A percentile compares a stretch with the other conserved stretches of the same genome.
Conservation (phyloP, 495 filamentous ascomycete genomes). For the Friedmanniomyces simplex region DNA sequence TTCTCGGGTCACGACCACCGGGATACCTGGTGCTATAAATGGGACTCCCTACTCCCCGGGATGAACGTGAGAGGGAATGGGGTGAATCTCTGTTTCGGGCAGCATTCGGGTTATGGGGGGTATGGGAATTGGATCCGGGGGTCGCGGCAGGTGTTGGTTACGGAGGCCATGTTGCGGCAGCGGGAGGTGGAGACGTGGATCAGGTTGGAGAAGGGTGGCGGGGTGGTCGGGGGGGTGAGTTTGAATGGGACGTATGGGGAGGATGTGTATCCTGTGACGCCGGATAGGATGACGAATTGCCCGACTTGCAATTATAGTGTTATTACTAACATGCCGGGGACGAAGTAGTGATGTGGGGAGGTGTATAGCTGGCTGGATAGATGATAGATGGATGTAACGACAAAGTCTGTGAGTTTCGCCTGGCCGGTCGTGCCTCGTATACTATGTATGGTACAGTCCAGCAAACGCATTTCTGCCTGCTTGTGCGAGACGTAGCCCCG, state of each 20-base stretch:
- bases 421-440: no score
- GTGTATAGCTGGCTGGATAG: background rate
- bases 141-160: conserved; percentile 45
- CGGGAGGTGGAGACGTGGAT: conserved; percentile 51
- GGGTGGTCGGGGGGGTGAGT: conserved; percentile 42
- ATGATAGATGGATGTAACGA: background rate
- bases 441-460: no score
- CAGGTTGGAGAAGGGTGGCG: conserved; percentile 51
- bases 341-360: background rate
- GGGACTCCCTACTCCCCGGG: conserved; percentile 22
- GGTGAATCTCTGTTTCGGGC: conserved; percentile 54
- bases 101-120: conserved; percentile 62
- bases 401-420: no score
- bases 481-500: no score
- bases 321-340: background rate
- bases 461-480: no score
- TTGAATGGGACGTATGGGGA: conserved; percentile 58
- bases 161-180: conserved; percentile 26
- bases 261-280: conserved; percentile 42
- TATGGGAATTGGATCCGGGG: conserved; percentile 58
- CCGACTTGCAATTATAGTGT: conserved; percentile 1
- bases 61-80: conserved; percentile 34
- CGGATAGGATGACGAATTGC: conserved; percentile 8
- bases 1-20: conserved; percentile 66
- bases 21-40: conserved; percentile 52